phyloP scores from a whole-genome alignment of 177 flowering plant genomes.

The Vitis hybrid region DNA sequence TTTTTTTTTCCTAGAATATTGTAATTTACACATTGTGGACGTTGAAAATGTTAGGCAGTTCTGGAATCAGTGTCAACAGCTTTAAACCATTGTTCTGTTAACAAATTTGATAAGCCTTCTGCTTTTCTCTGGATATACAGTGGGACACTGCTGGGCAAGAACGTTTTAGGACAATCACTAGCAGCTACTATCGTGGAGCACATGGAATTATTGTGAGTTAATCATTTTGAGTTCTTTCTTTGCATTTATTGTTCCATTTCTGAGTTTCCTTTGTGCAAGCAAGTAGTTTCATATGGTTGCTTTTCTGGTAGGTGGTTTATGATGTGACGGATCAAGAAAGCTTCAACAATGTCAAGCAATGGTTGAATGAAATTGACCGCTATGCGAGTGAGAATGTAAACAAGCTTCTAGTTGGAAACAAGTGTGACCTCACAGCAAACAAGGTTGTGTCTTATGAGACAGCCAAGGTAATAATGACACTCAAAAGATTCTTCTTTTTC shows the following conservation, averaged over 20 bases:
- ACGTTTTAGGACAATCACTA: slow-evolving; percentile 62
- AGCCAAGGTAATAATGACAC: slow-evolving; percentile 60
- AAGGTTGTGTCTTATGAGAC: slow-evolving; percentile 88
- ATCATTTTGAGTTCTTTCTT: background rate
- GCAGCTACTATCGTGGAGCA: slow-evolving; percentile 69
- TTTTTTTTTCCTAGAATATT: background rate
- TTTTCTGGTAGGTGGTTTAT: slow-evolving; percentile 64
- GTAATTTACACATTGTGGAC: too few relatives aligned
- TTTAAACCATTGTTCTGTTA: background rate
- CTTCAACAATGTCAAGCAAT: slow-evolving; percentile 91
- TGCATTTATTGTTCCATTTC: background rate
- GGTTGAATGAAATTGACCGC: slow-evolving; percentile 96
- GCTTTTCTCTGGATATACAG: slow-evolving; percentile 21
- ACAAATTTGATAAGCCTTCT: background rate
- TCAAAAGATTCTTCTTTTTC: background rate
- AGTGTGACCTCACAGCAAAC: slow-evolving; percentile 80
- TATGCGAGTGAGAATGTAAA: slow-evolving; percentile 93
- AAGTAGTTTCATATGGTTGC: background rate
- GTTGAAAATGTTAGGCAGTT: background rate
- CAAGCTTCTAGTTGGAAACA: slow-evolving; percentile 96
- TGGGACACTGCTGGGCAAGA: slow-evolving; percentile 74
- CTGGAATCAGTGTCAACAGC: background rate
- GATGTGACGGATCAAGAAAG: slow-evolving; percentile 95
- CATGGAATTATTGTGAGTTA: slow-evolving; percentile 59
- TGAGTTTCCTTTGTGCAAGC: background rate